Evolutionary conservation across 1,139 yeast genomes (phyloP).

Genomic region (Debaryomyces psychrophilus): DNA sequence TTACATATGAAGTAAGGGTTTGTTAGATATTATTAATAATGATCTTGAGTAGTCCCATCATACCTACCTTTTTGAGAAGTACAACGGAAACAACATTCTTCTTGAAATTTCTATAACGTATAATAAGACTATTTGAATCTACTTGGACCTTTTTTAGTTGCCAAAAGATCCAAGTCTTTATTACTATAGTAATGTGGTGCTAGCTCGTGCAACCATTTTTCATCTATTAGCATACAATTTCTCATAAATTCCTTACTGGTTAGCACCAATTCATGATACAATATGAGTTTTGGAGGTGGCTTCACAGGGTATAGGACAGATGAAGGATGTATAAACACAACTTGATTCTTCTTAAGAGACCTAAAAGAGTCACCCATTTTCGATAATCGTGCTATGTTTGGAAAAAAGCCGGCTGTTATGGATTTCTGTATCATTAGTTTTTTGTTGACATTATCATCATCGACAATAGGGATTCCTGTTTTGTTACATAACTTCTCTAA

Average conservation of each 20-base stretch:
- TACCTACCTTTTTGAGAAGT: no score
- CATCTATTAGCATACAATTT: constrained; percentile 73
- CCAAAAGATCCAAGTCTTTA: constrained; percentile 22
- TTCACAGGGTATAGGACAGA: constrained; percentile 60
- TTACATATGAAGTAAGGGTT: not conserved
- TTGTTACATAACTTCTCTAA: constrained; percentile 62
- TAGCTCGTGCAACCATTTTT: constrained; percentile 29
- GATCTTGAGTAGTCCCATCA: no score
- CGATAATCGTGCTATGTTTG: constrained; percentile 72
- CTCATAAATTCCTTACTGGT: constrained; percentile 91
- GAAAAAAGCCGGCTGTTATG: constrained; percentile 80
- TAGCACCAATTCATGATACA: constrained; percentile 83
- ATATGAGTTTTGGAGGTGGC: constrained; percentile 70
- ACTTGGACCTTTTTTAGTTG: constrained; percentile 3
- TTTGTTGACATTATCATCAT: constrained; percentile 24
- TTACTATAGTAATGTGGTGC: constrained; percentile 30
- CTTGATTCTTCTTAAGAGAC: constrained; percentile 62
- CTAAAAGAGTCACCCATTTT: constrained; percentile 73
- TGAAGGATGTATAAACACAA: constrained; percentile 83
- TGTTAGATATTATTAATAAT: not conserved
- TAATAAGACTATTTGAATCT: constrained; percentile 2
- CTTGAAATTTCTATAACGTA: not conserved
- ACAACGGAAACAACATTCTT: not conserved
- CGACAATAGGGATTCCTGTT: constrained; percentile 47
- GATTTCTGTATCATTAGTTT: constrained; percentile 60